Base-by-base conservation (phyloP, 148 eudicot species). In the Agrostemma githago region DNA sequence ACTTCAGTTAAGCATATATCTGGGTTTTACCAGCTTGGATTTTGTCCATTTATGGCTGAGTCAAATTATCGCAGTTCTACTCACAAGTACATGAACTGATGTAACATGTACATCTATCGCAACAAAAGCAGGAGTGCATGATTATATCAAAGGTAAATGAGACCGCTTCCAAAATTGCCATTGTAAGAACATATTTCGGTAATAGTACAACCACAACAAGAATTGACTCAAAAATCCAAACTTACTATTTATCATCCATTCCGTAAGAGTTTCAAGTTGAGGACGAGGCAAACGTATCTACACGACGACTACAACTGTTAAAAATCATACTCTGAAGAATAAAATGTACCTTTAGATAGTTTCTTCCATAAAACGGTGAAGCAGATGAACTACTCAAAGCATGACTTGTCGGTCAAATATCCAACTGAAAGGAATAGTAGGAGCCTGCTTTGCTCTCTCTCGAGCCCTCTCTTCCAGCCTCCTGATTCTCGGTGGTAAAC, bases 391-490 rank as follows among this genome's bases (percentile, higher is more conserved):
- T 81, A 46, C 67, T 81, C 67, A 85, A 72, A 83, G 81, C 74
- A 75, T 75, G 61, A 83, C 85, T 67, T 85, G 75, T 74, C 83
- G 73, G 61, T 85, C 84, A 51, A 56, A 84, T 16, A 87, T 80
- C 90, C 88, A 87, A 70, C 90, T 83, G 76, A 85, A 85, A 7
- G 86, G 84, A 15, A 83, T 69, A 37, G 58, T 14, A 5, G 79
- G 79, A 60, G 64, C 80, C 74, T 80, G 54, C 69, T 83, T 85
- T 11, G 85, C 83, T 72, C 88, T 67, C 34, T 41, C 79, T 51
- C 74, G 83, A 78, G 87, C 85, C 66, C 90, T 76, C 85, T 87
- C 88, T 68, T 82, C 87, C 15, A 87, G 66, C 79, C 76, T 79
- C 63, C 88, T 83, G 44, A 87, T 85, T 72, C 85, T 85, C 15